Percentiles rank a stretch among this genome's conserved stretches.
Evolutionary conservation across 805 yeast genomes (phyloP).

Genomic region (Lachancea cidri): DNA sequence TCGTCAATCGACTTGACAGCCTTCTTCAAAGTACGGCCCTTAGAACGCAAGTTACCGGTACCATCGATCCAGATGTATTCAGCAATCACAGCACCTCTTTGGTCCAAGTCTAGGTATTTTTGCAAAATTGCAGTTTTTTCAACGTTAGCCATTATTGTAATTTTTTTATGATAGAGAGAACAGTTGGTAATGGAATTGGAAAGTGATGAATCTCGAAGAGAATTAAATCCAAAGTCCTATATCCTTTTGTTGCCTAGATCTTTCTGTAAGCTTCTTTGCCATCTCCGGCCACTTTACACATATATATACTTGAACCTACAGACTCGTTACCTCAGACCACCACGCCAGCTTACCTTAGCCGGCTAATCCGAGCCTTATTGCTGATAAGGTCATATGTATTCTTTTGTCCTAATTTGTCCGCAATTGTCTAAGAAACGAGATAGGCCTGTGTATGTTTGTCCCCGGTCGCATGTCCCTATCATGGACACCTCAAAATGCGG

Average conservation of each 20-base stretch:
- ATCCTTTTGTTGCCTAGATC: too few relatives aligned
- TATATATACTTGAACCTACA: neutral
- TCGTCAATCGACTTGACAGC: conserved; percentile 70
- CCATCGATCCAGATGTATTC: conserved; percentile 99
- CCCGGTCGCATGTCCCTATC: neutral
- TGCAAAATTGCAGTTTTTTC: conserved; percentile 73
- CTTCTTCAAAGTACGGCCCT: conserved; percentile 80
- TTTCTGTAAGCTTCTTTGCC: too few relatives aligned
- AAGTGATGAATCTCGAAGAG: too few relatives aligned
- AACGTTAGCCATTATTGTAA: neutral
- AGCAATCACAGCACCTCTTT: conserved; percentile 82
- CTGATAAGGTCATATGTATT: neutral
- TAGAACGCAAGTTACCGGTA: conserved; percentile 84
- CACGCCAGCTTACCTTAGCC: neutral
- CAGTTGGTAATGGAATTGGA: too few relatives aligned
- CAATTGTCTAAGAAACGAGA: neutral
- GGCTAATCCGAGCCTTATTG: neutral
- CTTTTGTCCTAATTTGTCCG: neutral
- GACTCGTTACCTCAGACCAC: neutral
- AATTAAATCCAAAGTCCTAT: too few relatives aligned
- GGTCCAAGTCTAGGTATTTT: conserved; percentile 80
- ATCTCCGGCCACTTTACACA: neutral
- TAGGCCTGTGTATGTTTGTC: neutral
- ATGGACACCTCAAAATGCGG: neutral
- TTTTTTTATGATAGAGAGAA: too few relatives aligned